Percentiles rank a stretch among this genome's conserved stretches.
phyloP scores from a whole-genome alignment of 768 basidiomycete species.

The Cubamyces lactineus region DNA sequence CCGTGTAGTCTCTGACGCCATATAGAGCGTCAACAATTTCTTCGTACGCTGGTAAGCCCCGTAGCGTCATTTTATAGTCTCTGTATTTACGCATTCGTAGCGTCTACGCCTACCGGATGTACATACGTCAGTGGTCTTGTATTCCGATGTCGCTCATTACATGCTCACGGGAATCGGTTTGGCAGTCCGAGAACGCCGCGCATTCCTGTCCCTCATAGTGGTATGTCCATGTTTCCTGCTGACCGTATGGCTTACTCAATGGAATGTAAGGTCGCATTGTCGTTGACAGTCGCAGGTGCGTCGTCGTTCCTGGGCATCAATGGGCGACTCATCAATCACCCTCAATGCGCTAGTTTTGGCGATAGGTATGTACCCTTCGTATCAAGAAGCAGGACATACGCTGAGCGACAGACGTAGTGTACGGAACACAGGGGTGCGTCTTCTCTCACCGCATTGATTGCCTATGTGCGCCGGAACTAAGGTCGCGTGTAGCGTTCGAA shows the following conservation, averaged over 20 bases:
- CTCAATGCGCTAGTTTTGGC: background rate
- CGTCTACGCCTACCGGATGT: slow-evolving; percentile 4
- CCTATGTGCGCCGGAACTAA: too few relatives aligned
- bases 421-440: slow-evolving; percentile 5
- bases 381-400: background rate
- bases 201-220: background rate
- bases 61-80: too few relatives aligned
- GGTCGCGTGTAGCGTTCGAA: background rate
- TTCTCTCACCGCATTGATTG: background rate
- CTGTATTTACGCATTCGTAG: background rate
- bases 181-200: background rate
- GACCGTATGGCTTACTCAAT: background rate
- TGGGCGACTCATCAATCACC: background rate
- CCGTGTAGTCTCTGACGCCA: background rate
- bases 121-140: background rate
- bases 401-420: background rate
- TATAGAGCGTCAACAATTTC: slow-evolving; percentile 2
- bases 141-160: too few relatives aligned
- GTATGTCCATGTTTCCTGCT: background rate
- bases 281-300: background rate
- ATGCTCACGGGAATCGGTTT: background rate
- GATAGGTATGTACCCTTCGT: background rate
- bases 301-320: background rate
- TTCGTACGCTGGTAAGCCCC: slow-evolving; percentile 7
- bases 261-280: background rate